Conservation (phyloP, 352 stramenopile genomes). For the Phytophthora constricta region DNA sequence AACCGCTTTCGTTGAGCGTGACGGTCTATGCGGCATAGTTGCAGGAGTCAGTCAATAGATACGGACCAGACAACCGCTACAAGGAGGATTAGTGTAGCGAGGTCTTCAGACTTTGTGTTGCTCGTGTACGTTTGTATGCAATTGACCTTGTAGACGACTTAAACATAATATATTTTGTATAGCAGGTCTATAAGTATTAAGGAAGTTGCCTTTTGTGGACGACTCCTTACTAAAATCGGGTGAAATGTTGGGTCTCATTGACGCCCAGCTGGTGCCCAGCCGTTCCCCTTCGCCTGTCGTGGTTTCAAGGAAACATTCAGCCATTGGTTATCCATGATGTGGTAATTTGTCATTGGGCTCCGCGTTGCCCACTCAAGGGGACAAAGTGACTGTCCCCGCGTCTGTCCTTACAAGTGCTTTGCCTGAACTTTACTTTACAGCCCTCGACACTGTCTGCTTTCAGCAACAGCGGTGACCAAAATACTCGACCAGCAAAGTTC, state of each 20-base stretch:
- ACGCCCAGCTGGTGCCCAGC: not conserved
- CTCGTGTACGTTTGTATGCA: too few relatives aligned
- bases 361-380: not conserved
- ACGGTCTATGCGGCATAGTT: not conserved
- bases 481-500: too few relatives aligned
- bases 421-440: not conserved
- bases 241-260: constrained; percentile 7
- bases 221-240: not conserved
- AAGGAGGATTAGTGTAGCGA: not conserved
- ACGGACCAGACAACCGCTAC: too few relatives aligned
- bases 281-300: constrained; percentile 25
- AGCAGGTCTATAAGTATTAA: too few relatives aligned
- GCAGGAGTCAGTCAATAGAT: constrained; percentile 31
- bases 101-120: too few relatives aligned
- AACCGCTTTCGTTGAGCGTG: constrained; percentile 27
- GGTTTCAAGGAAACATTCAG: constrained; percentile 27
- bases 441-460: not conserved
- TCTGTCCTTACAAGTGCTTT: too few relatives aligned
- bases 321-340: too few relatives aligned
- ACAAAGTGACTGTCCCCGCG: constrained; percentile 17
- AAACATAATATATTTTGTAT: too few relatives aligned
- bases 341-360: constrained; percentile 29
- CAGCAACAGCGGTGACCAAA: too few relatives aligned
- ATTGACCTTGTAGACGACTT: too few relatives aligned
- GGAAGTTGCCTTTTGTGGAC: too few relatives aligned